These are phyloP conservation scores for Penicillium fuscoglaucum DNA, from an alignment of 2,329 filamentous ascomycete genomes.

Conservation along the genomic window DNA sequence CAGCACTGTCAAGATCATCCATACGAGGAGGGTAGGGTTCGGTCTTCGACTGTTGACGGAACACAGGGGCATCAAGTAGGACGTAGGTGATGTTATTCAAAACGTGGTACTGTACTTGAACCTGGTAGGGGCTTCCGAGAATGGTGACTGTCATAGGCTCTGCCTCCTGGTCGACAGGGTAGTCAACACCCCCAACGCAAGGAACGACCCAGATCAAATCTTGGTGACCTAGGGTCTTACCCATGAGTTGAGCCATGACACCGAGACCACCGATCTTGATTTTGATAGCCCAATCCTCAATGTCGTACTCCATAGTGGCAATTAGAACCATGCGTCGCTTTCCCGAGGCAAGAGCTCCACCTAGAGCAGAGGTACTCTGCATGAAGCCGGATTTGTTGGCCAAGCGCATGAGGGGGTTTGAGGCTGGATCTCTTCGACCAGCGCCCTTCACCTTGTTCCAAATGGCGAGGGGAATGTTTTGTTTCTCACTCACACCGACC, in stretches of 20 bases:
- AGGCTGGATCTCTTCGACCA: conserved; percentile 26
- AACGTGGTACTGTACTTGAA: conserved; percentile 64
- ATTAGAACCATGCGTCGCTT: conserved; percentile 60
- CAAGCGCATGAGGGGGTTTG: conserved; percentile 38
- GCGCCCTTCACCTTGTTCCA: conserved; percentile 39
- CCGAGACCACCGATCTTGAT: conserved; percentile 71
- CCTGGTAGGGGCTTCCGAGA: conserved; percentile 60
- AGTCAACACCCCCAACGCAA: conserved; percentile 65
- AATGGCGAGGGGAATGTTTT: conserved; percentile 39
- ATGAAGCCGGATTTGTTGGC: conserved; percentile 40
- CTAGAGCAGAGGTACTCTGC: conserved; percentile 37
- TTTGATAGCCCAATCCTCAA: conserved; percentile 69
- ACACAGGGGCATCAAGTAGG: conserved; percentile 65
- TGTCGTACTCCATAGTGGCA: conserved; percentile 71
- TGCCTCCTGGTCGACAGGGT: conserved; percentile 59
- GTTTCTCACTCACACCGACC: conserved; percentile 55
- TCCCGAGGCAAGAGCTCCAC: conserved; percentile 25
- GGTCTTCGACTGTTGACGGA: conserved; percentile 62
- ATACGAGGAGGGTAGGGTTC: conserved; percentile 68
- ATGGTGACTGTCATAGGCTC: conserved; percentile 64
- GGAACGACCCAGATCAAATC: conserved; percentile 65
- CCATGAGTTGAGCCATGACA: conserved; percentile 71
- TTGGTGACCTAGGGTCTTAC: conserved; percentile 64
- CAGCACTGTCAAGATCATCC: conserved; percentile 67
- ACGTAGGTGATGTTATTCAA: conserved; percentile 68